Percentiles rank a stretch among this genome's conserved stretches.
Conservation (phyloP, 768 basidiomycete genomes). For the Auricularia cornea region DNA sequence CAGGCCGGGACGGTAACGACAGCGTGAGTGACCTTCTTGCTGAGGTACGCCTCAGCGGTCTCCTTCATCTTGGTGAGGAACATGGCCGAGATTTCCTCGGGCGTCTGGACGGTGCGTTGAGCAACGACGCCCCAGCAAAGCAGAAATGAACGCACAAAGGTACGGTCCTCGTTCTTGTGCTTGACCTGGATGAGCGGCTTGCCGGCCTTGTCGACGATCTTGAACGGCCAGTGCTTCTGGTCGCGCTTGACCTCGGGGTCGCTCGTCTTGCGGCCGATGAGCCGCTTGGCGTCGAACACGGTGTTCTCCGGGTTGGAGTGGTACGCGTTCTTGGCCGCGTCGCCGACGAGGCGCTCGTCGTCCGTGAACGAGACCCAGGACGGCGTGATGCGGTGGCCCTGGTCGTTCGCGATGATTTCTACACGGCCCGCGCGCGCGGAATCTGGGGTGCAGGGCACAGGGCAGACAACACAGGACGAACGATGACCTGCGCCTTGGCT, state of each 20-base stretch:
- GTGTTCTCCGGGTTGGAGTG: background rate
- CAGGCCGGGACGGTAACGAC: constrained; percentile 53
- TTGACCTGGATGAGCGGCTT: constrained; percentile 23
- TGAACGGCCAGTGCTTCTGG: constrained; percentile 45
- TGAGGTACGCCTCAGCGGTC: constrained; percentile 64
- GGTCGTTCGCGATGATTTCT: no score
- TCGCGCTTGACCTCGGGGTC: constrained; percentile 40
- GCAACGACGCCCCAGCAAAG: no score
- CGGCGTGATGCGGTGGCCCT: no score
- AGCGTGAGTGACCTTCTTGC: constrained; percentile 52
- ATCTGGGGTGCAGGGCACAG: no score
- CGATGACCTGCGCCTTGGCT: no score
- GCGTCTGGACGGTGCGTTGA: constrained; percentile 41
- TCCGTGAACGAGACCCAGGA: constrained; percentile 27
- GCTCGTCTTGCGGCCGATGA: constrained; percentile 43
- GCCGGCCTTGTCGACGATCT: constrained; percentile 33
- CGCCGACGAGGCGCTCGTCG: constrained; percentile 40
- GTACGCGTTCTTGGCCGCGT: constrained; percentile 40
- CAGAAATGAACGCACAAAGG: no score
- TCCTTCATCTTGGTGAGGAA: no score
- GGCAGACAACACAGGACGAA: no score
- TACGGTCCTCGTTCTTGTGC: no score
- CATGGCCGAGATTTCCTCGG: constrained; percentile 62
- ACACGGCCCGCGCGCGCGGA: no score
- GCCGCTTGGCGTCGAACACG: constrained; percentile 52